Percentiles rank a stretch among this genome's conserved stretches.
phyloP scores from a whole-genome alignment of 371 early-diverging fungal species.

The Choanephora cucurbitarum region DNA sequence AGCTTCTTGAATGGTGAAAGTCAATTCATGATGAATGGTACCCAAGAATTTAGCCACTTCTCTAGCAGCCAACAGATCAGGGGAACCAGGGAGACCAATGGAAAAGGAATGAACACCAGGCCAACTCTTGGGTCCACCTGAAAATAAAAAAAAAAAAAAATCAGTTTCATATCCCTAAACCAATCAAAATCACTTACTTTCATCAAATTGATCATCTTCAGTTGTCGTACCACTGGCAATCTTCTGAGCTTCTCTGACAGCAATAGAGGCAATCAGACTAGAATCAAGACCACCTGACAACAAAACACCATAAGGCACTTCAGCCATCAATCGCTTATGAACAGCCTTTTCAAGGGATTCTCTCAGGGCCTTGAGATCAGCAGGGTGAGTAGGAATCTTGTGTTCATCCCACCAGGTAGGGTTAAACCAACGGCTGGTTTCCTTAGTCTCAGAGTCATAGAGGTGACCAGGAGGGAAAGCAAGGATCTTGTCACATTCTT shows the following conservation, averaged over 20 bases:
- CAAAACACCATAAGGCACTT: slow-evolving; percentile 96
- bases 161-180: too few species aligned
- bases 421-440: slow-evolving; percentile 84
- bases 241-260: slow-evolving; percentile 78
- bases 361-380: slow-evolving; percentile 72
- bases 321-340: slow-evolving; percentile 94
- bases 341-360: slow-evolving; percentile 83
- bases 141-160: not conserved
- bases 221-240: slow-evolving; percentile 35
- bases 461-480: slow-evolving; percentile 96
- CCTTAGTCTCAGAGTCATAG: slow-evolving; percentile 75
- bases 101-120: slow-evolving; percentile 95
- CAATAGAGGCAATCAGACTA: slow-evolving; percentile 91
- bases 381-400: slow-evolving; percentile 53
- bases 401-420: slow-evolving; percentile 87
- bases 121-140: slow-evolving; percentile 65
- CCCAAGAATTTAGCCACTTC: slow-evolving; percentile 86
- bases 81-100: slow-evolving; percentile 92
- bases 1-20: slow-evolving; percentile 94
- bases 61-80: slow-evolving; percentile 90
- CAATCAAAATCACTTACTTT: slow-evolving; percentile 46
- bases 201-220: slow-evolving; percentile 55
- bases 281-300: slow-evolving; percentile 95
- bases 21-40: slow-evolving; percentile 94
- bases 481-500: slow-evolving; percentile 92